Percentiles rank a stretch among this genome's conserved stretches.
These are phyloP conservation scores for Saururus chinensis DNA, from an alignment of 164 flowering plant species.

Conservation along the genomic window DNA sequence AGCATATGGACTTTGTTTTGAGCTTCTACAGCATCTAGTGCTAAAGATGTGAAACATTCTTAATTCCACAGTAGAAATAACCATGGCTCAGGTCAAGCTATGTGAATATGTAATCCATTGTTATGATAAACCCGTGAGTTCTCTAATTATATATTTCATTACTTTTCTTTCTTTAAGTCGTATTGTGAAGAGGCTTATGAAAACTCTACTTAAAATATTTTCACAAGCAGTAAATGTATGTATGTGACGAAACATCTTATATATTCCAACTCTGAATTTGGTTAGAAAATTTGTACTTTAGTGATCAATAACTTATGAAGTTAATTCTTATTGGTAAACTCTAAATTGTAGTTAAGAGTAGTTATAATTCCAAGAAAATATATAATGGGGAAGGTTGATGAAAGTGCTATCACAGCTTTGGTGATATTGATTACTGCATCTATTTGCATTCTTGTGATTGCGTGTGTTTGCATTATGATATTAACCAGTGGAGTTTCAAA, in stretches of 20 bases:
- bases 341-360: constrained; percentile 69
- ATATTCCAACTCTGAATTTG: too few relatives aligned
- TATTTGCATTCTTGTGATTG: constrained; percentile 64
- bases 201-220: background rate
- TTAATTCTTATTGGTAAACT: background rate
- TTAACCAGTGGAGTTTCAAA: constrained; percentile 94
- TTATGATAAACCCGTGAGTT: constrained; percentile 44
- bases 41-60: constrained; percentile 91
- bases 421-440: constrained; percentile 88
- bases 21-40: constrained; percentile 83
- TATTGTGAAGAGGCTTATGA: background rate
- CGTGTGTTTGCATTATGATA: constrained; percentile 81
- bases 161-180: background rate
- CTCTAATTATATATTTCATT: background rate
- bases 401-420: constrained; percentile 69
- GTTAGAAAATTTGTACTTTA: background rate
- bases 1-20: constrained; percentile 82
- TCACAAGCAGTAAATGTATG: too few relatives aligned
- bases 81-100: constrained; percentile 86
- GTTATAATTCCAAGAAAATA: constrained; percentile 79
- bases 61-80: constrained; percentile 79
- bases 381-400: constrained; percentile 93
- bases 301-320: background rate
- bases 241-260: too few relatives aligned
- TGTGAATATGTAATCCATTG: constrained; percentile 68